These are phyloP conservation scores for Diaporthe sp. DNA, from an alignment of 2,329 filamentous ascomycete species.

Conservation along the genomic window DNA sequence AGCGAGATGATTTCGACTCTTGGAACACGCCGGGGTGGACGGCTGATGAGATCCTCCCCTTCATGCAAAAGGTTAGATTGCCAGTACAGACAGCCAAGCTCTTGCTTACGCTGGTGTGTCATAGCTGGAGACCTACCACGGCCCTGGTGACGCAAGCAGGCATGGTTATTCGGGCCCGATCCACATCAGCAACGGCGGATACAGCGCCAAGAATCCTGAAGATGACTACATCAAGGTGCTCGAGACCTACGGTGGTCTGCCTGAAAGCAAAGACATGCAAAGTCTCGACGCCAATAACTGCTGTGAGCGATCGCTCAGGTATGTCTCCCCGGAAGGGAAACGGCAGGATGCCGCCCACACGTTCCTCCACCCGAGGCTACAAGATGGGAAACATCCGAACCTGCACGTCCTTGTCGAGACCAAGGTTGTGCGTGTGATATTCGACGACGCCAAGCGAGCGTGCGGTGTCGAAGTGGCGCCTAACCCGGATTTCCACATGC, in stretches of 20 bases:
- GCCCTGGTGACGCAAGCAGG: conserved; percentile 38
- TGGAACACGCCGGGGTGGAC: conserved; percentile 42
- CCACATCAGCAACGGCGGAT: conserved; percentile 59
- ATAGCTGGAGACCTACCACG: conserved; percentile 40
- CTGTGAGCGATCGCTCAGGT: conserved; percentile 43
- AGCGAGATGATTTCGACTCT: conserved; percentile 43
- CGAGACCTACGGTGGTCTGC: conserved; percentile 52
- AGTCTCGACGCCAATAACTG: conserved; percentile 54
- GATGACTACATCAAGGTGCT: conserved; percentile 58
- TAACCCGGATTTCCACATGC: conserved; percentile 51
- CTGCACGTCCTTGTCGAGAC: conserved; percentile 46
- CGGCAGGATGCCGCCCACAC: conserved; percentile 45
- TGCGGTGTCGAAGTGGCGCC: conserved; percentile 66
- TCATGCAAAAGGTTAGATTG: conserved; percentile 54
- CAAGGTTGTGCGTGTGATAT: conserved; percentile 57
- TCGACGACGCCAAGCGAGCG: conserved; percentile 62
- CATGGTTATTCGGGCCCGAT: conserved; percentile 61
- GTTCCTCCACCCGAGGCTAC: conserved; percentile 45
- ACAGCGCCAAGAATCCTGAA: conserved; percentile 47
- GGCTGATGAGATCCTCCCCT: conserved; percentile 52
- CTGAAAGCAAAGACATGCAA: conserved; percentile 60
- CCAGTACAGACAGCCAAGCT: not conserved
- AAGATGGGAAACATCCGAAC: conserved; percentile 42
- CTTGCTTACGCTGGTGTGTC: not conserved
- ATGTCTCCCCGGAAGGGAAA: conserved; percentile 49